phyloP scores from a whole-genome alignment of 441 rosid species.

The Oxalis stricta region DNA sequence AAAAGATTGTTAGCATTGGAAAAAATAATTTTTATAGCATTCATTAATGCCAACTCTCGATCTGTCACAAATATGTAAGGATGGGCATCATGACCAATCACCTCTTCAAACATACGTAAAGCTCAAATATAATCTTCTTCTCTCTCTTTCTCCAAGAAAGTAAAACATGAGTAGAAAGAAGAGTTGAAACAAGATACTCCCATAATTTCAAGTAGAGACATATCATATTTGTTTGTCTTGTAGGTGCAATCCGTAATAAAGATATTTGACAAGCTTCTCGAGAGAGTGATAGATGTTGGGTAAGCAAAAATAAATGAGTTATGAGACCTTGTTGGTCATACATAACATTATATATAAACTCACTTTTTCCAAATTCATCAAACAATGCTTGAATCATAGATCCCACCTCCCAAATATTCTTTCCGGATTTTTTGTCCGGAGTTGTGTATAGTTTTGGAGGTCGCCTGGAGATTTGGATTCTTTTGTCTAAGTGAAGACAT shows the following conservation, averaged over 20 bases:
- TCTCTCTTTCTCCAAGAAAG: background rate
- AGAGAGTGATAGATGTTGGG: background rate
- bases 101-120: background rate
- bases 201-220: slow-evolving; percentile 3
- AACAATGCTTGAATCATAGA: background rate
- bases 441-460: background rate
- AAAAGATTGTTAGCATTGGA: background rate
- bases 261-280: background rate
- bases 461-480: background rate
- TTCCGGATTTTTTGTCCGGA: background rate
- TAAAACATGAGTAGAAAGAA: background rate
- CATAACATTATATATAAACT: background rate
- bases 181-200: background rate
- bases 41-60: slow-evolving; percentile 10
- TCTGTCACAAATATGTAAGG: slow-evolving; percentile 3
- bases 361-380: slow-evolving; percentile 1
- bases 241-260: background rate
- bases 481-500: background rate
- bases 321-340: background rate
- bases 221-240: slow-evolving; percentile 1
- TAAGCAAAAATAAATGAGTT: slow-evolving; percentile 1
- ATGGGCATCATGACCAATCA: background rate
- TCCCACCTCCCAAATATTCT: background rate
- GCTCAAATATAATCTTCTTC: slow-evolving; percentile 5
- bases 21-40: slow-evolving; percentile 2